phyloP scores from a whole-genome alignment of 1,139 yeast species.

The Kodamaea arcana region DNA sequence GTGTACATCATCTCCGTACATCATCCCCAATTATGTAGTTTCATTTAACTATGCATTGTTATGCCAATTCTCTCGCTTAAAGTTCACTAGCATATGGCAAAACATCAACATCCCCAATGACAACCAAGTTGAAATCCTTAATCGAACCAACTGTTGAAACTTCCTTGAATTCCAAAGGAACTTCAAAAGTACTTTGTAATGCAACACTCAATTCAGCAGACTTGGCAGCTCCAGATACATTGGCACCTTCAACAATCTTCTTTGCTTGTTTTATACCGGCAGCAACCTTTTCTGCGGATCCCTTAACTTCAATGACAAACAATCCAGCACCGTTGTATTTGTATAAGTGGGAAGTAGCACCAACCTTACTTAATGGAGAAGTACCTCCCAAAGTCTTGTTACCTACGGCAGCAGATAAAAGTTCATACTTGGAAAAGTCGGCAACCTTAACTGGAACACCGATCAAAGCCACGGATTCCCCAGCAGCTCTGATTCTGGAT shows the following conservation, averaged over 20 bases:
- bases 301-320: conserved; percentile 67
- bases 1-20: no score
- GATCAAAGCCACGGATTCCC: conserved; percentile 69
- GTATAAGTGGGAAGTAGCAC: conserved; percentile 57
- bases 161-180: conserved; percentile 45
- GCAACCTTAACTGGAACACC: conserved; percentile 72
- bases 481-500: conserved; percentile 67
- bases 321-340: conserved; percentile 80
- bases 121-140: conserved; percentile 77
- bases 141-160: conserved; percentile 40
- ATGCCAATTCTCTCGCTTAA: no score
- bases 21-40: no score
- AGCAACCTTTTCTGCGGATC: conserved; percentile 53
- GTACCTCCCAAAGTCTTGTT: conserved; percentile 52
- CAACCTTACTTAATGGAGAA: conserved; percentile 47
- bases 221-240: conserved; percentile 40
- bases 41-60: no score
- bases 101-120: conserved; percentile 83
- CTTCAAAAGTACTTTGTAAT: conserved; percentile 47
- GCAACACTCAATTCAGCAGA: conserved; percentile 46
- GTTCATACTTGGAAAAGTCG: conserved; percentile 66
- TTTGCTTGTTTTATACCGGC: conserved; percentile 61
- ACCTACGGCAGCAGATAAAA: conserved; percentile 71
- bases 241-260: conserved; percentile 44
- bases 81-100: conserved; percentile 91